Evolutionary conservation across 495 filamentous ascomycete genomes (phyloP).

Genomic region (Penicillium silybi): DNA sequence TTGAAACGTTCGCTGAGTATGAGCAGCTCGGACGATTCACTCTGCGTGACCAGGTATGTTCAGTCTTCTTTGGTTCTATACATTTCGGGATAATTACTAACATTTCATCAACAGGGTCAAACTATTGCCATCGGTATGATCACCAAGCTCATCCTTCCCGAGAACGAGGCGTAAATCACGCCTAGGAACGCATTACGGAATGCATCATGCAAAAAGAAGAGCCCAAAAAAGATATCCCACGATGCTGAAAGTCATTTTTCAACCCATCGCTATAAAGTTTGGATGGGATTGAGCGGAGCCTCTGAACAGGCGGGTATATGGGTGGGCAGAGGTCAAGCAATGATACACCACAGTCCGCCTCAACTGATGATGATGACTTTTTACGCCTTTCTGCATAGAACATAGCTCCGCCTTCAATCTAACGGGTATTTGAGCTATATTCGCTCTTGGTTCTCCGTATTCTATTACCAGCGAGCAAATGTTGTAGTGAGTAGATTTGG

Average conservation of each 20-base stretch:
- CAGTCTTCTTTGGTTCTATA: background rate
- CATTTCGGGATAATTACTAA: conserved; percentile 20
- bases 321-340: conserved; percentile 22
- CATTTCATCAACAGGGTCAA: conserved; percentile 68
- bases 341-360: conserved; percentile 23
- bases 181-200: conserved; percentile 7
- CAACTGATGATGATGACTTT: conserved; percentile 43
- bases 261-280: background rate
- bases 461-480: too few relatives aligned
- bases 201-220: conserved; percentile 9
- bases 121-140: conserved; percentile 97
- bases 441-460: too few relatives aligned
- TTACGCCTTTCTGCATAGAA: conserved; percentile 21
- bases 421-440: conserved; percentile 23
- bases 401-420: conserved; percentile 16
- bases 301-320: conserved; percentile 15
- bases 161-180: conserved; percentile 30
- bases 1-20: conserved; percentile 92
- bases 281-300: background rate
- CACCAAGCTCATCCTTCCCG: conserved; percentile 67
- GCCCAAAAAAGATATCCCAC: conserved; percentile 12
- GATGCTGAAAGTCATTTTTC: background rate
- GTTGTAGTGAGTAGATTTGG: background rate
- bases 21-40: conserved; percentile 93
- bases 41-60: conserved; percentile 79